These are phyloP conservation scores for Lasiosphaeria hispida DNA, from an alignment of 495 filamentous ascomycete species.

Conservation along the genomic window DNA sequence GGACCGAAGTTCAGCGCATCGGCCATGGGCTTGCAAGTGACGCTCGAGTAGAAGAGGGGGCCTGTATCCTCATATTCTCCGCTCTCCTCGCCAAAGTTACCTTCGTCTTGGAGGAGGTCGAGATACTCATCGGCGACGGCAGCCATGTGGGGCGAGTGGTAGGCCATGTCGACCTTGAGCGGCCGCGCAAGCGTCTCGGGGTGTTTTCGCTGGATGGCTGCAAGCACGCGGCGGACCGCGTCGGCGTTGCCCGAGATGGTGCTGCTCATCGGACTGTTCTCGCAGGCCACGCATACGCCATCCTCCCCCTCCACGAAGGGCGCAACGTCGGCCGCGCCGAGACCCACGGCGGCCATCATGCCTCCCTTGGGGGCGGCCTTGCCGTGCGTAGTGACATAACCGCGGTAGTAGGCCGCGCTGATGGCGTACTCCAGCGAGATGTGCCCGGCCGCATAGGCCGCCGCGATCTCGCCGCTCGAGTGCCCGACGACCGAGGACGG, in stretches of 20 bases:
- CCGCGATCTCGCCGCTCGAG: slow-evolving; percentile 58
- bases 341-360: slow-evolving; percentile 46
- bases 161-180: slow-evolving; percentile 41
- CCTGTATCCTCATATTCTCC: no score
- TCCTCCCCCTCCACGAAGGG: no score
- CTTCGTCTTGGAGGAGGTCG: no score
- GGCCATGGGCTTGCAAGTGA: no score
- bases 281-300: slow-evolving; percentile 38
- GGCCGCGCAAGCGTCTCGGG: slow-evolving; percentile 45
- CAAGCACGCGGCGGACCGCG: slow-evolving; percentile 33
- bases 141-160: slow-evolving; percentile 43
- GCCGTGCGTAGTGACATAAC: no score
- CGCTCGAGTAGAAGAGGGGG: no score
- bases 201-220: slow-evolving; percentile 23
- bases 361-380: no score
- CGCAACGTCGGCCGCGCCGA: slow-evolving; percentile 30
- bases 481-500: slow-evolving; percentile 54
- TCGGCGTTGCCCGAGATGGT: slow-evolving; percentile 44
- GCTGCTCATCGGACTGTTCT: slow-evolving; percentile 46
- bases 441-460: slow-evolving; percentile 38
- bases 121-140: slow-evolving; percentile 39
- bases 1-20: no score
- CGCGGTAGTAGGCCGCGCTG: slow-evolving; percentile 44
- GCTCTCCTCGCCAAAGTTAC: no score
- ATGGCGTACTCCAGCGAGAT: slow-evolving; percentile 45